These are phyloP conservation scores for Darksidea phi DNA, from an alignment of 495 filamentous ascomycete genomes.

Conservation along the genomic window DNA sequence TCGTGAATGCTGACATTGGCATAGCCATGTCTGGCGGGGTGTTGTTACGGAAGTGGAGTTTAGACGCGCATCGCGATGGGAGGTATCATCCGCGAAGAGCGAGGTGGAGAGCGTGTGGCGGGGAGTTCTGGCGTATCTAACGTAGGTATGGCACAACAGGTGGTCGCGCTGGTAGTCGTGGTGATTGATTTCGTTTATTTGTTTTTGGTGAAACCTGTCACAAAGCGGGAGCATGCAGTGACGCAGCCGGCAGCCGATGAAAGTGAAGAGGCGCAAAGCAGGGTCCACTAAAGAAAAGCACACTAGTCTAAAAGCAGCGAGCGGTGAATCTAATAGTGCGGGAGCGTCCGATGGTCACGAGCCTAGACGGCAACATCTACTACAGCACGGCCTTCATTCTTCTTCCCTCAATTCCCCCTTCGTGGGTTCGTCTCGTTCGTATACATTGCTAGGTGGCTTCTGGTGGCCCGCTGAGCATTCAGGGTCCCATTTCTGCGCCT, in stretches of 20 bases:
- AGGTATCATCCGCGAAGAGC: neutral
- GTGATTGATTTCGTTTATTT: conserved; percentile 14
- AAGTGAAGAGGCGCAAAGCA: conserved; percentile 7
- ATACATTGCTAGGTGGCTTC: neutral
- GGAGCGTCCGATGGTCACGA: conserved; percentile 30
- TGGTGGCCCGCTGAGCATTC: neutral
- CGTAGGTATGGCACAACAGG: neutral
- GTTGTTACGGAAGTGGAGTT: neutral
- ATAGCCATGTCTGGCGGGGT: conserved; percentile 13
- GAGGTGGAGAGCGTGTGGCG: neutral
- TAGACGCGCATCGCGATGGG: conserved; percentile 12
- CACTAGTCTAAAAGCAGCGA: neutral
- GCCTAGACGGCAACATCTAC: conserved; percentile 12
- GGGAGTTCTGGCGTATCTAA: neutral
- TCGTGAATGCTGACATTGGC: conserved; percentile 25
- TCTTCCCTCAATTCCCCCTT: neutral
- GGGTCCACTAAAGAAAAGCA: conserved; percentile 3
- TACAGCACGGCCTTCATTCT: conserved; percentile 2
- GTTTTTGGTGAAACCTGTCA: conserved; percentile 4
- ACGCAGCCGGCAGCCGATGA: conserved; percentile 8
- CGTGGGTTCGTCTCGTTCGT: neutral
- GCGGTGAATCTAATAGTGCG: conserved; percentile 1
- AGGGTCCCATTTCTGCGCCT: neutral
- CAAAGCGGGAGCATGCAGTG: conserved; percentile 9
- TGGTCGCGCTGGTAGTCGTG: neutral